A percentile compares a stretch with the other conserved stretches of the same genome.
phyloP scores from a whole-genome alignment of 192 early-diverging fungal species.

The Coemansia javaensis region DNA sequence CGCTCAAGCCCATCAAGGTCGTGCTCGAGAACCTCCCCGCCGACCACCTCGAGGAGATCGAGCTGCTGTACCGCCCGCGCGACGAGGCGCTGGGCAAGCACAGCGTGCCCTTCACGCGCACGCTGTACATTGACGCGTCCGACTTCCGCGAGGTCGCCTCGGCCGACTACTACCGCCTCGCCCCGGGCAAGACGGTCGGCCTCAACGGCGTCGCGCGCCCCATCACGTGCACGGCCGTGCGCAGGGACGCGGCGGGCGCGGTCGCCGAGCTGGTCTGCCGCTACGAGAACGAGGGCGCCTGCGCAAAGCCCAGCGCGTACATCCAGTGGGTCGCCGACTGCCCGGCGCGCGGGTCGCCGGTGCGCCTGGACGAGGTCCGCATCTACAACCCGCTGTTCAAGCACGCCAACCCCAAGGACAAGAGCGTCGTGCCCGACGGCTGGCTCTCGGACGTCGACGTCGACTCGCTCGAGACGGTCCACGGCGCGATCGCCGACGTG shows the following conservation, averaged over 20 bases:
- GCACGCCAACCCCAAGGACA: conserved; percentile 79
- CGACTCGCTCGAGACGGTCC: conserved; percentile 65
- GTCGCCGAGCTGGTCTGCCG: conserved; percentile 75
- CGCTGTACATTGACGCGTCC: conserved; percentile 89
- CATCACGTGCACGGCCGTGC: conserved; percentile 78
- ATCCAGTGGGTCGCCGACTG: conserved; percentile 98
- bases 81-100: conserved; percentile 83
- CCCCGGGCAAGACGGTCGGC: conserved; percentile 91
- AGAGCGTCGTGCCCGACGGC: conserved; percentile 78
- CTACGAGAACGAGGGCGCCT: conserved; percentile 69
- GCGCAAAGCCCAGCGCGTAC: conserved; percentile 87
- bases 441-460: conserved; percentile 87
- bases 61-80: conserved; percentile 84
- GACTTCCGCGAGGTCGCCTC: conserved; percentile 95
- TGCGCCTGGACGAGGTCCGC: conserved; percentile 75
- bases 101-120: conserved; percentile 82
- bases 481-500: conserved; percentile 74
- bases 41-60: conserved; percentile 71
- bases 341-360: conserved; percentile 74
- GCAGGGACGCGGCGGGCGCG: conserved; percentile 74
- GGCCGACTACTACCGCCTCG: conserved; percentile 93
- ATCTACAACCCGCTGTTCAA: conserved; percentile 85
- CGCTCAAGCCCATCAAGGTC: conserved; percentile 83
- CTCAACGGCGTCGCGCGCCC: conserved; percentile 80
- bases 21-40: conserved; percentile 87